Percentiles rank a stretch among this genome's conserved stretches.
These are phyloP conservation scores for Capsella rubella DNA, from an alignment of 441 rosid genomes.

Conservation along the genomic window DNA sequence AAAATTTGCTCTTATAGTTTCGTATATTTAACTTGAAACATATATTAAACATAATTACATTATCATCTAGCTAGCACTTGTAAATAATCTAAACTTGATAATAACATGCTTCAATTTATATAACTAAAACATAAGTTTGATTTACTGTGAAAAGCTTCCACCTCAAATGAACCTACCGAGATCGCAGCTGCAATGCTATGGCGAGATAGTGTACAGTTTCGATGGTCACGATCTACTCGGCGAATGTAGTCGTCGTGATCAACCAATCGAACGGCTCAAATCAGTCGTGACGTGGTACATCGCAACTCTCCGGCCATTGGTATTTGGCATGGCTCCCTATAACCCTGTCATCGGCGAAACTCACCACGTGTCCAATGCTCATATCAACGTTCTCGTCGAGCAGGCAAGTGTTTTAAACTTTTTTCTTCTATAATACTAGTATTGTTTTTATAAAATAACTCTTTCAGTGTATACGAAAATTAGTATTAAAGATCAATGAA, in stretches of 20 bases:
- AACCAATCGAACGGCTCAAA: slow-evolving; percentile 59
- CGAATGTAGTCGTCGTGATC: slow-evolving; percentile 52
- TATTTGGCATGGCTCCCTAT: slow-evolving; percentile 83
- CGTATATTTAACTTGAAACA: too few relatives aligned
- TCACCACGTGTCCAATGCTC: slow-evolving; percentile 75
- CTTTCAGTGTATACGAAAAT: not conserved
- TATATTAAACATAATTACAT: too few relatives aligned
- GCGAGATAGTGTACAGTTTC: slow-evolving; percentile 65
- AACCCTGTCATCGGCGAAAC: slow-evolving; percentile 91
- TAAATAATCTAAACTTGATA: too few relatives aligned
- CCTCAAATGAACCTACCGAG: slow-evolving; percentile 79
- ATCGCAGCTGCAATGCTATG: slow-evolving; percentile 84
- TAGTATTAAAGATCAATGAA: not conserved
- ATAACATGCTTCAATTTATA: too few relatives aligned
- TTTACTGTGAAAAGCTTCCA: slow-evolving; percentile 55
- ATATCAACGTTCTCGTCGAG: slow-evolving; percentile 71
- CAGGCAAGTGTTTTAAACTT: slow-evolving; percentile 44
- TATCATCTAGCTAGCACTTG: too few relatives aligned
- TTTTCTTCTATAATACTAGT: not conserved
- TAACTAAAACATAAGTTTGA: too few relatives aligned
- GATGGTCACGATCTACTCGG: slow-evolving; percentile 53
- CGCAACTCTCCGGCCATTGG: slow-evolving; percentile 59
- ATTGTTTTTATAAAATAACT: not conserved
- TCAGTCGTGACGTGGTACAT: slow-evolving; percentile 72
- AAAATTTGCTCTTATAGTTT: not conserved